Percentiles rank a stretch among this genome's conserved stretches.
phyloP scores from a whole-genome alignment of 306 rosid species.

The Adenanthera pavonina region DNA sequence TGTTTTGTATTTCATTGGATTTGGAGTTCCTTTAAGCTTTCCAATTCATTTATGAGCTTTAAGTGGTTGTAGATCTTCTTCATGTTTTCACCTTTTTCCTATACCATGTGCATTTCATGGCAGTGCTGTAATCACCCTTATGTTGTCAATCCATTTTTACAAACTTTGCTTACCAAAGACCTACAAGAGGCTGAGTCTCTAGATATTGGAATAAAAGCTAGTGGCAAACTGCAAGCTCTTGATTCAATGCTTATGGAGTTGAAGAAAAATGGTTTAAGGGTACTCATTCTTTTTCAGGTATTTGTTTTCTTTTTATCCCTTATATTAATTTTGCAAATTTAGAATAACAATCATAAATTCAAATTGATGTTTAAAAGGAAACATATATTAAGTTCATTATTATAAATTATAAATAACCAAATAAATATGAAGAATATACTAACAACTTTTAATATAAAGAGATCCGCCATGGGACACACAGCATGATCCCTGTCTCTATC shows the following conservation, averaged over 20 bases:
- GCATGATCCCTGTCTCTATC: no score
- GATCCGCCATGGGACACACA: no score
- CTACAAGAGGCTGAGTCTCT: not conserved
- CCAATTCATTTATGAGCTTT: not conserved
- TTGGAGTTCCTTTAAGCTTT: not conserved
- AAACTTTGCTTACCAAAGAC: not conserved
- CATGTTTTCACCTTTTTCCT: not conserved
- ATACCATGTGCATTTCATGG: not conserved
- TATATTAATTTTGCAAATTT: no score
- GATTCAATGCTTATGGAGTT: slow-evolving; percentile 3
- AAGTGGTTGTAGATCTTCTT: not conserved
- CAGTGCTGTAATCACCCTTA: slow-evolving; percentile 10
- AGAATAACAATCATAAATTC: no score
- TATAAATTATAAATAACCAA: no score
- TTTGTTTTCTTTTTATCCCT: not conserved
- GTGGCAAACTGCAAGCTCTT: slow-evolving; percentile 1
- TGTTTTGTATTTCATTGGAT: not conserved
- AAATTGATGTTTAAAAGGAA: no score
- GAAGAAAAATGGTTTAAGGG: not conserved
- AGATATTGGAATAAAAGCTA: not conserved
- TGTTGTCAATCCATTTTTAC: not conserved
- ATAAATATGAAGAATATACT: no score
- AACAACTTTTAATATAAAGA: no score
- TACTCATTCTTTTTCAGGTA: slow-evolving; percentile 1
- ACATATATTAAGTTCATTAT: no score